Base-by-base conservation (phyloP, 352 stramenopile species). In the Phytophthora hybrid region DNA sequence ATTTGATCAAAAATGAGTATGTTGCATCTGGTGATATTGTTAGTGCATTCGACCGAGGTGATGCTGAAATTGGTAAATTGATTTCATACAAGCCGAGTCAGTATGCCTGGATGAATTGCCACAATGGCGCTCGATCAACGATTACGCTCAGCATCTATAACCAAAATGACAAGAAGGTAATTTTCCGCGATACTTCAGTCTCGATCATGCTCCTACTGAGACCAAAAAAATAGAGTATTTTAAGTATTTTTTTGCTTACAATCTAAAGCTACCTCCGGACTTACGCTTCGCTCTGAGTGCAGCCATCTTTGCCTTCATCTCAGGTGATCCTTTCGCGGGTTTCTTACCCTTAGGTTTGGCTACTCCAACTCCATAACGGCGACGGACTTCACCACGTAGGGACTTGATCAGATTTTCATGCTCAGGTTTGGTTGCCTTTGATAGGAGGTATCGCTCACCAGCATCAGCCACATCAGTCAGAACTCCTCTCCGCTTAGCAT, bases 1-100 rank as follows among this genome's bases (percentile, higher is more conserved):
- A 68, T 58, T 0, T 73, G 0, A 62, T 77, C 5, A 77, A 77
- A 29, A 77, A 77, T 16, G 51, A 65, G 1, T 77, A 69, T 19
- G 63, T 65, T 1, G 41, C 61, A 11, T 69, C 58, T 32, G 63
- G 63, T 23, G 63, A 73, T 58, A 69, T 73, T 14, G 1, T 77
- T 0, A 56, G 14, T 44, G 55, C 68, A 1, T n/a, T 71, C 46
- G 58, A 71, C 37, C 1, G 63, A 13, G 54, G 60, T 39, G 60
- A 74, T 64, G 37, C 68, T 1, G 1, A 4, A 1, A 37, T 71
- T 19, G 61, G 68, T 11, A 16, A 74, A 18, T 7, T 74, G 1
- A 70, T 74, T 7, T 21, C 1, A 0, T 74, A 75, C 9, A 55
- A 60, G 2, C 65, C 65, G 2, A 65, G 44, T 46, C 52, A 73